A percentile compares a stretch with the other conserved stretches of the same genome.
phyloP scores from a whole-genome alignment of 2,329 filamentous ascomycete genomes.

The Pseudovirgaria hyperparasitica region DNA sequence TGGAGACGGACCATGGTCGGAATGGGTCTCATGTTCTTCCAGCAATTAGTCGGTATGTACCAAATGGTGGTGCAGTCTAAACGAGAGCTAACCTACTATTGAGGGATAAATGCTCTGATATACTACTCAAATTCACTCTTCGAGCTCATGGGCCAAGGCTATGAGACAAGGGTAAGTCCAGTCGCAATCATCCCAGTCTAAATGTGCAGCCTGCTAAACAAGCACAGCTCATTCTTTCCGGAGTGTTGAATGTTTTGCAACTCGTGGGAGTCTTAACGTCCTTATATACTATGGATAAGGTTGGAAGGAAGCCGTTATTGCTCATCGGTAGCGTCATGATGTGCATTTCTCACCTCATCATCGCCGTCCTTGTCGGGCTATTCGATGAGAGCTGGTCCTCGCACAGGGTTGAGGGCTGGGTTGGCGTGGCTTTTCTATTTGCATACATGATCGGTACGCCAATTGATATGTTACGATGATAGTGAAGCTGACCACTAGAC shows the following conservation, averaged over 20 bases:
- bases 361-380: slow-evolving; percentile 41
- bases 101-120: slow-evolving; percentile 37
- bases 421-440: slow-evolving; percentile 45
- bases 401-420: slow-evolving; percentile 41
- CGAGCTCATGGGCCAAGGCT: slow-evolving; percentile 22
- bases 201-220: no score
- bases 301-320: slow-evolving; percentile 28
- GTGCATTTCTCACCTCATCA: slow-evolving; percentile 35
- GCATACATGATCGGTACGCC: slow-evolving; percentile 52
- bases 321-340: slow-evolving; percentile 33
- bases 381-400: slow-evolving; percentile 38
- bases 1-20: slow-evolving; percentile 30
- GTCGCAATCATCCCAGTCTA: no score
- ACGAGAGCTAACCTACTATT: no score
- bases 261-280: slow-evolving; percentile 27
- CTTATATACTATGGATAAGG: slow-evolving; percentile 31
- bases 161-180: slow-evolving; percentile 26
- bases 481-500: no score
- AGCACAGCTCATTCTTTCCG: no score
- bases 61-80: no score
- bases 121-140: slow-evolving; percentile 37
- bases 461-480: no score
- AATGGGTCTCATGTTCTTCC: slow-evolving; percentile 30
- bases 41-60: slow-evolving; percentile 30
- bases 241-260: slow-evolving; percentile 30